Evolutionary conservation across 768 basidiomycete species (phyloP), one percentile per base, ranked within the genome.

Genomic region (Mycena epipterygia): DNA sequence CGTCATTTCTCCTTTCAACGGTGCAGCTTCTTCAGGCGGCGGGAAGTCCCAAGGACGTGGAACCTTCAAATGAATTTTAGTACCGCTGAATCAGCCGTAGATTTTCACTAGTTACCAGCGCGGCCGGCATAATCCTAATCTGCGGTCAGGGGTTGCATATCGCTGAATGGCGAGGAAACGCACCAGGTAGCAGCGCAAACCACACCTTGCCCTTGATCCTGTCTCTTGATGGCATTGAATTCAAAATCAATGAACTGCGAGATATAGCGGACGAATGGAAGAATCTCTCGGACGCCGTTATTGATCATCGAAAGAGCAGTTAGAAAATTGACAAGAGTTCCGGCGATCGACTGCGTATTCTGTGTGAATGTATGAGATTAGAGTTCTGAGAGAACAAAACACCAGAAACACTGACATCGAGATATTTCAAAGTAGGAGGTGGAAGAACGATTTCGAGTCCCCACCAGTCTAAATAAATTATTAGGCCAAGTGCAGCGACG

Each of bases 171-270:
- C 5, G 33, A 48, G n/a, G 51, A 16, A 37, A 79, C 85, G 30
- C 75, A 91, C 93, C 95, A 96, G n/a, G 95, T 97, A 8, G 95
- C 92, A 56, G 94, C 92, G 76, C 95, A 95, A 37, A 96, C 90
- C 41, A 96, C 95, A 23, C 95, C 95, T 75, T 89, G 79, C 0
- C 95, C 95, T 58, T 82, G 75, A 74, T 96, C 86, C 73, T 91
- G 88, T 25, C 76, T 81, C 75, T 88, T 85, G 77, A 96, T 93
- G 44, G 85, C 64, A 52, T 79, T 81, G 84, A 90, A 95, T 76
- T 97, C 94, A 49, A 88, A 89, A 73, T 96, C 92, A 72, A 93
- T 82, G 79, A 89, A 96, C 71, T 92, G 91, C 19, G 92, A 84
- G 58, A 95, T 89, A 81, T 95, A 96, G 33, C 72, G 93, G 74